Evolutionary conservation across 2,329 filamentous ascomycete genomes (phyloP), one percentile per base, ranked within the genome.

Genomic region (Neurospora sp.): DNA sequence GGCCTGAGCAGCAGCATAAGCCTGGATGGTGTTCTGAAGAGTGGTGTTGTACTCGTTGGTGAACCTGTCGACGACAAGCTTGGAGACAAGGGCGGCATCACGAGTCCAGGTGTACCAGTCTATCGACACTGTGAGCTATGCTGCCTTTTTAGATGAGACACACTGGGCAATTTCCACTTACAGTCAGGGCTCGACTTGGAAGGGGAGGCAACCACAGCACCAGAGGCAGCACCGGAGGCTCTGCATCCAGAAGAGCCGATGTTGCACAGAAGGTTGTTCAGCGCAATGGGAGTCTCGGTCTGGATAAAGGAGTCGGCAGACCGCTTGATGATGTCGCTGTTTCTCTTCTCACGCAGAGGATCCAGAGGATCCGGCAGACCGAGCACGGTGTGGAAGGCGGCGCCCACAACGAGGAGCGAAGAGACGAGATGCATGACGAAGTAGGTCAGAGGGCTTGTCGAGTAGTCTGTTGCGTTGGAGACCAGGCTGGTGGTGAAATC

Each of bases 21-120:
- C 84, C 73, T 91, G 83, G 66, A 95, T 89, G 41, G 84, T 78
- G 8, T 78, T 80, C 74, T 90, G 88, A 23, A 92, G 81, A 17
- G 80, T 79, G 1, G 82, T 79, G 73, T 91, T 85, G 62, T 89
- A 91, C 67, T 81, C 81, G 70, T 87, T 81, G 66, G 81, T 76
- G 77, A 93, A 90, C 23, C 86, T 83, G 74, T 94, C 91, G 8
- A 91, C 82, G 17, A 94, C 79, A 33, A 82, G 82, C 80, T 92
- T 92, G 81, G 91, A 87, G 2, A 88, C 87, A 38, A 94, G 83
- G 33, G 89, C 90, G 17, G 89, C 86, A 78, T 95, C 92, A 75
- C 92, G 83, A 1, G 89, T 92, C 92, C 92, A 95, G 0, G 90
- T 92, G 76, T 88, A 94, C 76, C 86, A 93, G 78, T 94, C 90